These are phyloP conservation scores for Rauvolfia tetraphylla DNA, from an alignment of 257 asterid species.

Conservation along the genomic window DNA sequence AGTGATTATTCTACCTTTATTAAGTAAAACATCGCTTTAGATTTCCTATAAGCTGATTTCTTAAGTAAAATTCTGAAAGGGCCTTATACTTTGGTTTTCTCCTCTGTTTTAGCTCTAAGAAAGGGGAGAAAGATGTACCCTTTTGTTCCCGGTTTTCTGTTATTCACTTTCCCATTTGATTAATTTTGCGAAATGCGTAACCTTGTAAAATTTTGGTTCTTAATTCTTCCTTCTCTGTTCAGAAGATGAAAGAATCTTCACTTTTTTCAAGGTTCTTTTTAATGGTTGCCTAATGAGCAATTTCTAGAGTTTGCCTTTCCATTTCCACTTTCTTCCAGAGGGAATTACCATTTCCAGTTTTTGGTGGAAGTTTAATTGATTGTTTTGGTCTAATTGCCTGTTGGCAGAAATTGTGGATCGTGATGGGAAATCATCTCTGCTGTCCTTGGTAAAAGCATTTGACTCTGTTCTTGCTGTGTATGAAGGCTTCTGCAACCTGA, in stretches of 20 bases:
- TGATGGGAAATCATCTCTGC: slow-evolving; percentile 79
- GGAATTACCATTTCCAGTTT: not conserved
- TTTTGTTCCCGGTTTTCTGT: not conserved
- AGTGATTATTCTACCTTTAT: not conserved
- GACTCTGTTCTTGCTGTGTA: slow-evolving; percentile 92
- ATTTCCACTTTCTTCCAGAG: not conserved
- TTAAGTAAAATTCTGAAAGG: not conserved
- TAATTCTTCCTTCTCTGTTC: not conserved
- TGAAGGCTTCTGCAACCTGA: slow-evolving; percentile 92
- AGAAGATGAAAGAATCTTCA: not conserved
- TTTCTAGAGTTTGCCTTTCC: not conserved
- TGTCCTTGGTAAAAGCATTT: slow-evolving; percentile 78
- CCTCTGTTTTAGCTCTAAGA: too few relatives aligned
- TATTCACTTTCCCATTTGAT: slow-evolving; percentile 1
- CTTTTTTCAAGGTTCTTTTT: not conserved
- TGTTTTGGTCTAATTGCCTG: slow-evolving; percentile 22
- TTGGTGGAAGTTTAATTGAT: slow-evolving; percentile 3
- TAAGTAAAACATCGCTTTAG: not conserved
- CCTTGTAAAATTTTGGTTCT: not conserved
- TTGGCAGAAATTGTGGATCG: slow-evolving; percentile 84
- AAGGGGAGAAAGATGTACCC: not conserved
- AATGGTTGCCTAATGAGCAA: not conserved
- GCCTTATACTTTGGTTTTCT: not conserved
- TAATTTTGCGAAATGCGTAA: slow-evolving; percentile 1
- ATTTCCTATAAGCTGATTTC: not conserved